Conservation (phyloP, 1,139 yeast genomes). For the Kodamaea arcana region DNA sequence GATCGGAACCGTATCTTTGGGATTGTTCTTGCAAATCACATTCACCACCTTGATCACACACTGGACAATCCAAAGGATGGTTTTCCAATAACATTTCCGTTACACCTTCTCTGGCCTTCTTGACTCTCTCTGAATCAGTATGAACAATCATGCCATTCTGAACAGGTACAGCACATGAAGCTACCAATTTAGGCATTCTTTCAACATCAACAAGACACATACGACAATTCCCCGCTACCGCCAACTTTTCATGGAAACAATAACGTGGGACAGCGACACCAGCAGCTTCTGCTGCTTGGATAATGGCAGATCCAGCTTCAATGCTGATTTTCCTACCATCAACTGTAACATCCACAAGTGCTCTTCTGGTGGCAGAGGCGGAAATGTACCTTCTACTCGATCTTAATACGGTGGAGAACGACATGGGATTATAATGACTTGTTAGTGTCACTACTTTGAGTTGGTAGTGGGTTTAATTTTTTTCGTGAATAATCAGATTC, state of each 20-base stretch:
- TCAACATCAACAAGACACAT: slow-evolving; percentile 92
- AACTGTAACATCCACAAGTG: slow-evolving; percentile 70
- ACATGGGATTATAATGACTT: slow-evolving; percentile 3
- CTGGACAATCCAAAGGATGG: slow-evolving; percentile 91
- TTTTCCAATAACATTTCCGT: slow-evolving; percentile 85
- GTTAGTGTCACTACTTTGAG: neutral
- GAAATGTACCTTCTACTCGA: slow-evolving; percentile 29
- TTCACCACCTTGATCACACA: slow-evolving; percentile 94
- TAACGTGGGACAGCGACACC: slow-evolving; percentile 86
- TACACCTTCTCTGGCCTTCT: slow-evolving; percentile 85
- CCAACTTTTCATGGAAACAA: slow-evolving; percentile 88
- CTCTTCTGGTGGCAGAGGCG: slow-evolving; percentile 23
- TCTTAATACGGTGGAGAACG: slow-evolving; percentile 16
- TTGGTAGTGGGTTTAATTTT: slow-evolving; percentile 9
- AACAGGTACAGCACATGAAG: slow-evolving; percentile 90
- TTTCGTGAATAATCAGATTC: slow-evolving; percentile 22
- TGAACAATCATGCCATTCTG: slow-evolving; percentile 86
- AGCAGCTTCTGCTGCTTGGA: slow-evolving; percentile 90
- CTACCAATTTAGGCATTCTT: slow-evolving; percentile 85
- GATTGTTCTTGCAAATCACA: slow-evolving; percentile 91
- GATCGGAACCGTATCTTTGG: slow-evolving; percentile 77
- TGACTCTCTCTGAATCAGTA: slow-evolving; percentile 76
- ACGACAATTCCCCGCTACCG: slow-evolving; percentile 93
- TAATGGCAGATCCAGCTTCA: slow-evolving; percentile 84
- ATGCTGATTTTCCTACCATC: slow-evolving; percentile 76